Base-by-base conservation (phyloP, 2,329 filamentous ascomycete species). In the Onygenales sp. region DNA sequence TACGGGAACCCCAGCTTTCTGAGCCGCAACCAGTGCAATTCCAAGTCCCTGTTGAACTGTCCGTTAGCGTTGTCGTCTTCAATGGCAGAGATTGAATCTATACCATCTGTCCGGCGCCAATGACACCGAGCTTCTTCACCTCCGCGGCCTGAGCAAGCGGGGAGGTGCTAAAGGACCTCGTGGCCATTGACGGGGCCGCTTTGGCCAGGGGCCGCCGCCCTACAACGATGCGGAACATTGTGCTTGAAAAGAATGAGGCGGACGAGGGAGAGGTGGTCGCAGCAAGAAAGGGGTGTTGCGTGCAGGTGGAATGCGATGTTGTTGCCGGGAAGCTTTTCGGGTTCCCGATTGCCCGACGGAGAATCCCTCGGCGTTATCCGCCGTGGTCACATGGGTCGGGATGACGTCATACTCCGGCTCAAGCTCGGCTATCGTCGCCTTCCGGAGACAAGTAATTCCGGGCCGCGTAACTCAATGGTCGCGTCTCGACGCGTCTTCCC, bases 41-140 rank as follows among this genome's bases (percentile, higher is more conserved):
- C 93, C 93, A 44, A 98, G 76, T 55, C 93, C 93, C 92, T 97
- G 5, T 45, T 43, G 33, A 17, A 21, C 7, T 31, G 14, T 43
- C 27, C 17, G 14, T 41, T 49, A 54, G 14, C 27, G 38, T 32
- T 38, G 8, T 44, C 27, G 17, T 47, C 14, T 10, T 5, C 21
- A 53, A 46, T 13, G 41, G 39, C 3, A 43, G 9, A 9, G 6
- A 32, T 45, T 43, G 57, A 10, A 35, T 46, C 68, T 78, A 66
- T 72, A 95, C 91, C 91, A 97, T 96, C 70, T 97, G 93, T 32
- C 93, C 93, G 51, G 92, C 91, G 60, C 93, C 93, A 65, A 98
- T 79, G 49, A 98, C 92, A 65, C 92, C 93, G 43, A 98, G 75
- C 60, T 82, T 86, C 75, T 91, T 94, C 57, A 98, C 85, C 65